Base-by-base conservation (phyloP, 73 alveolate genomes). In the Paramecium caudatum region DNA sequence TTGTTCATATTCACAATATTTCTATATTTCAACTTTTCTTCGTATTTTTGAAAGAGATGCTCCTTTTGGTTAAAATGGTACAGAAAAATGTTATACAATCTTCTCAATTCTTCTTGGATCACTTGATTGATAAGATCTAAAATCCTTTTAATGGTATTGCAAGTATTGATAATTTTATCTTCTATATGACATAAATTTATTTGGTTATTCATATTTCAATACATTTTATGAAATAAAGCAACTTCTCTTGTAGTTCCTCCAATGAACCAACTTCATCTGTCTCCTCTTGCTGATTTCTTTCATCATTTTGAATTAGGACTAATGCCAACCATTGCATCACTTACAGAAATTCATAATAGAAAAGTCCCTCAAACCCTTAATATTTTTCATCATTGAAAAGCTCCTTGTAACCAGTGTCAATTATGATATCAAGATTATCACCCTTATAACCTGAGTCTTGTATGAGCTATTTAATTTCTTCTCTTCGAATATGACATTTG, bases 301-400 rank as follows among this genome's bases (percentile, higher is more conserved):
- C 93, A 39, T 78, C 80, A 65, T 86, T 78, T 21, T 70, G 48
- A 21, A 86, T 63, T 5, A 86, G 25, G 4, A 61, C 88, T n/a
- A 86, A 55, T 34, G 90, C 84, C 4, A 86, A 49, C 93, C 93
- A 86, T 86, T 86, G 23, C 93, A 86, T 63, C 34, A 86, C 93
- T 41, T 86, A 15, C 16, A 86, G 39, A 19, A 49, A 86, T 63
- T 86, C 93, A 63, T 86, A 86, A 41, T 62, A 86, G 43, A 86
- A 86, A 8, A 86, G 43, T 10, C 93, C 93, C 32, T 86, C 93
- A 43, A 86, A 86, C 21, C 93, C 93, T 36, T 86, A 34, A 23
- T 36, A 86, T 32, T 86, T 62, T 3, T 86, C 93, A 27, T 86
- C 93, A 16, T 70, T 32, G 13, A 86, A 41, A 12, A 86, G 46